phyloP scores from a whole-genome alignment of 768 basidiomycete genomes.

The Lactarius deliciosus region DNA sequence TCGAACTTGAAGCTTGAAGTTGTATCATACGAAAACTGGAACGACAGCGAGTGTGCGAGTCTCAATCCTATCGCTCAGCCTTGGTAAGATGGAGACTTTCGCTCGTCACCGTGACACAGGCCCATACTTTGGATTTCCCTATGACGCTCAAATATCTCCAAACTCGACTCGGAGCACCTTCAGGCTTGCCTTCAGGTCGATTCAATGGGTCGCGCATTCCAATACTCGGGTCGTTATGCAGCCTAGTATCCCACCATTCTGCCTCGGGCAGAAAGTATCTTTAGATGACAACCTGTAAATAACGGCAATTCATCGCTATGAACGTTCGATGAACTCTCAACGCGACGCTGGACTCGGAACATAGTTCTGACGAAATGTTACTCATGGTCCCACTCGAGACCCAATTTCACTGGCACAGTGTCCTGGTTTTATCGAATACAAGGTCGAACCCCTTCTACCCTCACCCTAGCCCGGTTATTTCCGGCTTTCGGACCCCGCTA shows the following conservation, averaged over 20 bases:
- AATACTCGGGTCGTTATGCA: too few species aligned
- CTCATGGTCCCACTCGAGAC: constrained; percentile 33
- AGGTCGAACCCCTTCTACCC: constrained; percentile 49
- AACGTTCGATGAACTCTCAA: constrained; percentile 63
- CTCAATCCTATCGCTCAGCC: constrained; percentile 53
- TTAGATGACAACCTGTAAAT: too few species aligned
- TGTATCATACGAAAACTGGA: constrained; percentile 42
- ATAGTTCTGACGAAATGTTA: neutral
- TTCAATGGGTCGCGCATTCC: too few species aligned
- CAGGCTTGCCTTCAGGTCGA: too few species aligned
- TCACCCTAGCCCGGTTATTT: constrained; percentile 42
- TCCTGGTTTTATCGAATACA: constrained; percentile 55
- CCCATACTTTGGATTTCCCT: too few species aligned
- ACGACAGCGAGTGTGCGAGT: constrained; percentile 39
- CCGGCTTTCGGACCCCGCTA: neutral
- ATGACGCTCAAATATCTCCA: too few species aligned
- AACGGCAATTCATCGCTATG: too few species aligned
- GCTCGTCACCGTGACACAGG: too few species aligned
- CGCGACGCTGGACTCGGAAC: constrained; percentile 32
- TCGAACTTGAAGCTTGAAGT: too few species aligned
- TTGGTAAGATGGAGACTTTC: constrained; percentile 33
- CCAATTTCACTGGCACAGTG: constrained; percentile 46
- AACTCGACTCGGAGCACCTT: too few species aligned
- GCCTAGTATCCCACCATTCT: too few species aligned
- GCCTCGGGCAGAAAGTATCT: too few species aligned